Conservation (phyloP, 2,329 filamentous ascomycete species). For the Coleophoma eucalyptorum region DNA sequence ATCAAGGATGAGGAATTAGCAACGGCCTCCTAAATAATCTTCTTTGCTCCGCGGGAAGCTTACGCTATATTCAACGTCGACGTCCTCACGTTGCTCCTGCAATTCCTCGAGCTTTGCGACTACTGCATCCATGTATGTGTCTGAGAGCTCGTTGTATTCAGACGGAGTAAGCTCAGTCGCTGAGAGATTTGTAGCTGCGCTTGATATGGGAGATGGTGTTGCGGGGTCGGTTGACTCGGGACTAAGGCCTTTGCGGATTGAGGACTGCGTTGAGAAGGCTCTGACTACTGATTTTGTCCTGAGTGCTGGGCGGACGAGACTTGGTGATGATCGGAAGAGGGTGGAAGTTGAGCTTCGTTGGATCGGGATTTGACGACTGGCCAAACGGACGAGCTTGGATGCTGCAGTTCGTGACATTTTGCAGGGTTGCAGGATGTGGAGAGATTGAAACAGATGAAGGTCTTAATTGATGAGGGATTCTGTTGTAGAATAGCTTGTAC, state of each 20-base stretch:
- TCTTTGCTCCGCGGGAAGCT: constrained; percentile 27
- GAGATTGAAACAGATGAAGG: neutral
- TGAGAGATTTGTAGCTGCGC: constrained; percentile 37
- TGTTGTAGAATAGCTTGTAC: neutral
- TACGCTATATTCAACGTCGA: constrained; percentile 90
- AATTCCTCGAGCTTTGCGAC: constrained; percentile 63
- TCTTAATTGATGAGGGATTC: too few species aligned
- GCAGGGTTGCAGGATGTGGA: neutral
- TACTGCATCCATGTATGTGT: constrained; percentile 64
- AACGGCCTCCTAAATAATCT: neutral
- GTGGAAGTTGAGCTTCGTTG: constrained; percentile 3
- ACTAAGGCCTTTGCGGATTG: constrained; percentile 46
- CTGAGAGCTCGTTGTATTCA: constrained; percentile 75
- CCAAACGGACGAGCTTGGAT: constrained; percentile 9
- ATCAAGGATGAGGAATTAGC: constrained; percentile 4
- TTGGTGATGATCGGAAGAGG: constrained; percentile 2
- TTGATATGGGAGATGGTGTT: constrained; percentile 36
- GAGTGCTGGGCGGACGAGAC: constrained; percentile 1
- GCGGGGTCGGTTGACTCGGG: constrained; percentile 53
- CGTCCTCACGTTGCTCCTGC: constrained; percentile 67
- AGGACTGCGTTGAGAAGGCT: neutral
- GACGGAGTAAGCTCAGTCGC: constrained; percentile 63
- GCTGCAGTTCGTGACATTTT: constrained; percentile 10
- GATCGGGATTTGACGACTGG: constrained; percentile 1
- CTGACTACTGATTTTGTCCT: neutral